Evolutionary conservation across 306 rosid genomes (phyloP).

Genomic region (Medicago arabica): DNA sequence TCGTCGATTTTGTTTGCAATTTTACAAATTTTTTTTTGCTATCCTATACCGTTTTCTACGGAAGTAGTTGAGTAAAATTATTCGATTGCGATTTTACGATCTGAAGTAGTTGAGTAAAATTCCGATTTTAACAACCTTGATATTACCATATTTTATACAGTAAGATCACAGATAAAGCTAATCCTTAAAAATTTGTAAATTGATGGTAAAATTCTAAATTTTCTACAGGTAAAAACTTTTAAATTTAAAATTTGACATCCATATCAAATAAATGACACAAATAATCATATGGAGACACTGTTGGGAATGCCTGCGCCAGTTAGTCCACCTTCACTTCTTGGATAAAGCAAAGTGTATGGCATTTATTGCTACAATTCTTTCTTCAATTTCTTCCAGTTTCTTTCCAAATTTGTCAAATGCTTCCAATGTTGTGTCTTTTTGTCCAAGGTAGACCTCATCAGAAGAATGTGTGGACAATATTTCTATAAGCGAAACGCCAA

Average conservation of each 20-base stretch:
- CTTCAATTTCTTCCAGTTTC: constrained; percentile 47
- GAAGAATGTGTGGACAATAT: constrained; percentile 58
- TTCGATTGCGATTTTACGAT: no score
- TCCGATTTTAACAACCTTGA: no score
- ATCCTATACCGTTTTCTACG: no score
- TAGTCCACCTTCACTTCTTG: constrained; percentile 65
- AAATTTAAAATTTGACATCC: not conserved
- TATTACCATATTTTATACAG: no score
- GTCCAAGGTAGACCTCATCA: constrained; percentile 67
- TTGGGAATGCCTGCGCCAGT: constrained; percentile 88
- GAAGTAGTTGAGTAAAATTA: no score
- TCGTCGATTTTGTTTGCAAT: no score
- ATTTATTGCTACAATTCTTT: no score
- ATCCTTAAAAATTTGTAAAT: no score
- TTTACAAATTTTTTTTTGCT: no score
- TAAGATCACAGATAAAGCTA: not conserved
- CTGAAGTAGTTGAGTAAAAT: no score
- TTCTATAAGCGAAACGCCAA: constrained; percentile 54
- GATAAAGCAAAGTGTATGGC: constrained; percentile 78
- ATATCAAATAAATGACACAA: not conserved
- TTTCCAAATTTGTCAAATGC: constrained; percentile 61
- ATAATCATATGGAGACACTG: constrained; percentile 66
- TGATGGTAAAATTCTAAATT: not conserved
- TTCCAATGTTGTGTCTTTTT: constrained; percentile 57
- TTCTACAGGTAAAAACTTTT: not conserved